phyloP scores from a whole-genome alignment of 768 basidiomycete species.

The Russula brevipes region DNA sequence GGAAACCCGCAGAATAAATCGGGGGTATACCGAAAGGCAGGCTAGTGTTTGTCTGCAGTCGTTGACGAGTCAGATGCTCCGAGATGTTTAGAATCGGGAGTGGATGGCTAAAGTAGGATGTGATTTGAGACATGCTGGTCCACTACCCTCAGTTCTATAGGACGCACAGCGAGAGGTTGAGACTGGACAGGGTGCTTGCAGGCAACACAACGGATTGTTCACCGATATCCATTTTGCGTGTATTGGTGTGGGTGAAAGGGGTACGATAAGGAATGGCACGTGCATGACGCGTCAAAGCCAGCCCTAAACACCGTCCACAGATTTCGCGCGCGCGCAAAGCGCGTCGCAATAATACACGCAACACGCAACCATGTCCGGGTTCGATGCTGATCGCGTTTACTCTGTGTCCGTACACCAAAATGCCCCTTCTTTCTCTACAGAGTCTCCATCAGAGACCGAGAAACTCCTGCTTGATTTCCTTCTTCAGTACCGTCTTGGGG shows the following conservation, averaged over 20 bases:
- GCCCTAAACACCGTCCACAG: slow-evolving; percentile 4
- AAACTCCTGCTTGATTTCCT: slow-evolving; percentile 81
- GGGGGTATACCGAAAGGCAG: slow-evolving; percentile 57
- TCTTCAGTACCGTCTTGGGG: slow-evolving; percentile 80
- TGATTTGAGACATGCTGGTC: neutral
- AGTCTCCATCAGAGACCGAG: slow-evolving; percentile 76
- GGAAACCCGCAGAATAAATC: neutral
- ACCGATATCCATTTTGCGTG: slow-evolving; percentile 63
- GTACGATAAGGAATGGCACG: neutral
- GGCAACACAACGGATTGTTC: slow-evolving; percentile 71
- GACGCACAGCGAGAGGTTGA: slow-evolving; percentile 69
- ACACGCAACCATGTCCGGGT: slow-evolving; percentile 65
- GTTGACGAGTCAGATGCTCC: slow-evolving; percentile 85
- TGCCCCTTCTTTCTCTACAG: slow-evolving; percentile 50
- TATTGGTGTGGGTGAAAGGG: neutral
- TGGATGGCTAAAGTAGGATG: slow-evolving; percentile 62
- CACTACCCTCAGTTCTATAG: neutral
- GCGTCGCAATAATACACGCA: too few species aligned
- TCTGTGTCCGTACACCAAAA: slow-evolving; percentile 73
- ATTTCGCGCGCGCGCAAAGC: neutral
- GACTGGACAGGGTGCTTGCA: slow-evolving; percentile 63
- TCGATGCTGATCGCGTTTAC: slow-evolving; percentile 77
- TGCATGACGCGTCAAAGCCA: slow-evolving; percentile 8
- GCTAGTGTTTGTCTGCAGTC: slow-evolving; percentile 59
- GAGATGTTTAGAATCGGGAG: slow-evolving; percentile 95